Conservation (phyloP, 345 rosid genomes). For the Bruguiera parviflora region DNA sequence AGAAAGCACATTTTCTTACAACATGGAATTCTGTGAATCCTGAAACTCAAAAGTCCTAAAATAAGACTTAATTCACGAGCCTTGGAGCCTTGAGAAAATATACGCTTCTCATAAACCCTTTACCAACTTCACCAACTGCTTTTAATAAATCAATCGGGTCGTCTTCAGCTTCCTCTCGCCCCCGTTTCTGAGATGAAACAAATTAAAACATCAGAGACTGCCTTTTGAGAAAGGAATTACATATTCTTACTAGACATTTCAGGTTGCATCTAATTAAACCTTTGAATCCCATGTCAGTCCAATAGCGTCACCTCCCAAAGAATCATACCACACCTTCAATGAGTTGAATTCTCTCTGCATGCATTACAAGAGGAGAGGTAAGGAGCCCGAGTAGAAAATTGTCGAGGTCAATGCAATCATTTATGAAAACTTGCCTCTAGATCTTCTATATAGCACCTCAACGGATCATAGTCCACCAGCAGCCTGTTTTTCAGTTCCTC, state of each 20-base stretch:
- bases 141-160: slow-evolving; percentile 52
- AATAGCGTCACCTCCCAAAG: slow-evolving; percentile 75
- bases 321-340: slow-evolving; percentile 81
- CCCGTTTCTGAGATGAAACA: slow-evolving; percentile 55
- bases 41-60: not conserved
- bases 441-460: slow-evolving; percentile 58
- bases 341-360: slow-evolving; percentile 55
- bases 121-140: slow-evolving; percentile 65
- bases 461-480: slow-evolving; percentile 73
- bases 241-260: not conserved
- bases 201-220: not conserved
- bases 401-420: not conserved
- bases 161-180: slow-evolving; percentile 43
- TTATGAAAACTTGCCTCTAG: slow-evolving; percentile 52
- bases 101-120: slow-evolving; percentile 73
- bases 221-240: not conserved
- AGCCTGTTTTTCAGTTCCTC: slow-evolving; percentile 55
- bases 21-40: not conserved
- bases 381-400: slow-evolving; percentile 11
- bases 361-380: slow-evolving; percentile 7
- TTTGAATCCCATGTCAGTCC: slow-evolving; percentile 85
- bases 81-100: slow-evolving; percentile 61
- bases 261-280: slow-evolving; percentile 35
- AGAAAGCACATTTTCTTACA: not conserved
- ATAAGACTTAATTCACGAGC: not conserved